Conservation (phyloP, 805 yeast genomes). For the Naumovozyma baii region DNA sequence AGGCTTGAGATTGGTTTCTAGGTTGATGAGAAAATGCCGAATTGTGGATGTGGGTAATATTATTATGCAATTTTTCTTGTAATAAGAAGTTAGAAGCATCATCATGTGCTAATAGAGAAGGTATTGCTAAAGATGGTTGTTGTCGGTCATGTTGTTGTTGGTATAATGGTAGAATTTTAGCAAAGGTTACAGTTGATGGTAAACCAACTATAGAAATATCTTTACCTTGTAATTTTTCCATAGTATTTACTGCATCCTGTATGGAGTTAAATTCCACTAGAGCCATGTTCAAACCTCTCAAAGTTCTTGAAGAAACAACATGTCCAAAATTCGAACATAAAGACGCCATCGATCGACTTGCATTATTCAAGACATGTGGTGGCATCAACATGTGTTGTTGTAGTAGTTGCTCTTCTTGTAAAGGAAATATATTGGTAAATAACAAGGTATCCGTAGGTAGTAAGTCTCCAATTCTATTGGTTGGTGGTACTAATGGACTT, state of each 20-base stretch:
- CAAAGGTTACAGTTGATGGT: slow-evolving; percentile 72
- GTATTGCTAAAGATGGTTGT: slow-evolving; percentile 4
- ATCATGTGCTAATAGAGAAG: background rate
- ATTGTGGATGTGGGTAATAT: slow-evolving; percentile 24
- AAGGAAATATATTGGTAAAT: slow-evolving; percentile 53
- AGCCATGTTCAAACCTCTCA: slow-evolving; percentile 41
- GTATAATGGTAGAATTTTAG: slow-evolving; percentile 44
- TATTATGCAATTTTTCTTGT: slow-evolving; percentile 23
- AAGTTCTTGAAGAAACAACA: slow-evolving; percentile 50
- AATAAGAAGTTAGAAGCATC: slow-evolving; percentile 19
- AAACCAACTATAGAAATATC: slow-evolving; percentile 68
- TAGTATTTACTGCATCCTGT: slow-evolving; percentile 72
- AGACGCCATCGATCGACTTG: slow-evolving; percentile 42
- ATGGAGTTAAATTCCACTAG: slow-evolving; percentile 63
- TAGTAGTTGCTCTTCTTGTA: slow-evolving; percentile 15
- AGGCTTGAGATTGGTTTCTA: slow-evolving; percentile 1
- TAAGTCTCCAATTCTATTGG: slow-evolving; percentile 55
- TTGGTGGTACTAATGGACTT: slow-evolving; percentile 60
- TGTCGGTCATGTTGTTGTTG: background rate
- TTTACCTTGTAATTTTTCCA: slow-evolving; percentile 69
- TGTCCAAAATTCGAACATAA: slow-evolving; percentile 54
- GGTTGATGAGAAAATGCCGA: slow-evolving; percentile 16
- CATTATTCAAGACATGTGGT: slow-evolving; percentile 34
- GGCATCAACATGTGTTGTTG: slow-evolving; percentile 41
- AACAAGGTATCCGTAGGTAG: slow-evolving; percentile 74